Evolutionary conservation across 2,329 filamentous ascomycete species (phyloP).

Genomic region (Escovopsis weberi): DNA sequence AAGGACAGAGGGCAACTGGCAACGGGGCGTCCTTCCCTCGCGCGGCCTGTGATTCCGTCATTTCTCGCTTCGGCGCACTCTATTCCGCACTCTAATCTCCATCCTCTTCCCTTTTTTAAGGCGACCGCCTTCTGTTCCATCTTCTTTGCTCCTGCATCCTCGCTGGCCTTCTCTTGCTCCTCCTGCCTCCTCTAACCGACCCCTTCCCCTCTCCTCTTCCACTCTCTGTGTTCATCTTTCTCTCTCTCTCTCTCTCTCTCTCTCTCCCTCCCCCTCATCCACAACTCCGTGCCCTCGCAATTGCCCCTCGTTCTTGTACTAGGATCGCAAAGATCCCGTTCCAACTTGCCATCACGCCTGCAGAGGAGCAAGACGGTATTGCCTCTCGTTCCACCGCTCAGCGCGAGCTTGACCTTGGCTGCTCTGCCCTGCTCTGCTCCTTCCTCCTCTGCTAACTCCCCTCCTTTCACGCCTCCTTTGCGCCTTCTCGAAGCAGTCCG

Average conservation of each 20-base stretch:
- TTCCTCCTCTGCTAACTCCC: slow-evolving; percentile 3
- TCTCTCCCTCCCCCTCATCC: background rate
- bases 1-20: slow-evolving; percentile 1
- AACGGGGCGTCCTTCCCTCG: slow-evolving; percentile 2
- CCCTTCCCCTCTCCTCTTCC: background rate
- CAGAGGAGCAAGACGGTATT: background rate
- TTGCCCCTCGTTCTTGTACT: too few relatives aligned
- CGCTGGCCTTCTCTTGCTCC: background rate
- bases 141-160: background rate
- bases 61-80: slow-evolving; percentile 5
- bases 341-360: slow-evolving; percentile 5
- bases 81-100: background rate
- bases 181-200: slow-evolving; percentile 1
- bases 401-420: too few relatives aligned
- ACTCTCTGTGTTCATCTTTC: background rate
- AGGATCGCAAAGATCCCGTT: background rate
- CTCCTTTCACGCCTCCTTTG: slow-evolving; percentile 1
- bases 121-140: background rate
- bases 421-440: slow-evolving; percentile 2
- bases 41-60: slow-evolving; percentile 1
- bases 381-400: too few relatives aligned
- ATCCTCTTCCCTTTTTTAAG: background rate
- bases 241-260: slow-evolving; percentile 3
- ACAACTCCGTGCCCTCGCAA: background rate
- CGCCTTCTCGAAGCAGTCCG: slow-evolving; percentile 3